Evolutionary conservation across 140 eudicot genomes (phyloP).

Genomic region (Bidens hawaiensis): DNA sequence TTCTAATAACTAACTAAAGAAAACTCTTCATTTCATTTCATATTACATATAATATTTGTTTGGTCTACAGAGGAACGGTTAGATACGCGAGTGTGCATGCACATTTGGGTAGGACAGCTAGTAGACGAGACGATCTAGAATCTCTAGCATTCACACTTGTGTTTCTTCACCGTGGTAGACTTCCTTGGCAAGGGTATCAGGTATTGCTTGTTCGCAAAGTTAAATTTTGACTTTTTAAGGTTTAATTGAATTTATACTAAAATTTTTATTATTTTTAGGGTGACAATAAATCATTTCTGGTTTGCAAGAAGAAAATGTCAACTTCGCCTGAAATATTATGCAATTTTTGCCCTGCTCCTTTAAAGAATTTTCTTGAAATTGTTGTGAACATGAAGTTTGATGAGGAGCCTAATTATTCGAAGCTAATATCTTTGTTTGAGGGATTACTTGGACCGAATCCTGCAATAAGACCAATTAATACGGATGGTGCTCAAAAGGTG

Average conservation of each 20-base stretch:
- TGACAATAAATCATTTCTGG: constrained; percentile 85
- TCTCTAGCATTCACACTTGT: constrained; percentile 92
- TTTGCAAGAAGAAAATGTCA: constrained; percentile 91
- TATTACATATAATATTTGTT: background rate
- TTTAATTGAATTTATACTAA: background rate
- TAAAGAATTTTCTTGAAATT: constrained; percentile 68
- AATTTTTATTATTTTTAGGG: constrained; percentile 41
- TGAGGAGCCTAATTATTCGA: constrained; percentile 94
- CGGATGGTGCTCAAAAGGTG: constrained; percentile 91
- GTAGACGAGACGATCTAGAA: constrained; percentile 93
- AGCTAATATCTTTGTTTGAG: constrained; percentile 77
- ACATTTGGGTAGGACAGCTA: constrained; percentile 89
- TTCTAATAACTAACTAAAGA: background rate
- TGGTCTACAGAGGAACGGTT: constrained; percentile 72
- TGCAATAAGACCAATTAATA: constrained; percentile 67
- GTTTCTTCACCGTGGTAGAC: constrained; percentile 81
- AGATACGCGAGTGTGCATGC: constrained; percentile 98
- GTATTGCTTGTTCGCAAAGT: constrained; percentile 26
- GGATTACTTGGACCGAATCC: constrained; percentile 75
- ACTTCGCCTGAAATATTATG: constrained; percentile 83
- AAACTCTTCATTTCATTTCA: background rate
- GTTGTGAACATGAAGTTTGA: constrained; percentile 94
- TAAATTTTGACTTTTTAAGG: background rate
- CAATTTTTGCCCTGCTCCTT: constrained; percentile 66
- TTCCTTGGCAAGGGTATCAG: constrained; percentile 99